These are phyloP conservation scores for maize (Zea mays) DNA, from an alignment of 176 grass and related monocot species.

Conservation along the genomic window DNA sequence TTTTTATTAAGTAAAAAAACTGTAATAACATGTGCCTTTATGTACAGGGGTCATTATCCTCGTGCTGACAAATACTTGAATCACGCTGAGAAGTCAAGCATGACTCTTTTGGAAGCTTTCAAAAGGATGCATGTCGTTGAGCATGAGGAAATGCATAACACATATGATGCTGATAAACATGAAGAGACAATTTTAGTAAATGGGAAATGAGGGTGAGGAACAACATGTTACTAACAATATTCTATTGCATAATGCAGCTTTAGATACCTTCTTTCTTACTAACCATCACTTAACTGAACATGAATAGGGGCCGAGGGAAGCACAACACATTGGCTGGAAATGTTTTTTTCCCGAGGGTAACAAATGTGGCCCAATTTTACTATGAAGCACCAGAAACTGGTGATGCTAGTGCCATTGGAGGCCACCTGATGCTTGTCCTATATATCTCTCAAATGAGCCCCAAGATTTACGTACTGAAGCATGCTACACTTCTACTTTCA, in stretches of 20 bases:
- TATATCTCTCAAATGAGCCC: too few species aligned
- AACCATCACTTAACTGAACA: slow-evolving; percentile 31
- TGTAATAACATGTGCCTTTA: slow-evolving; percentile 23
- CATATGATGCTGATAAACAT: slow-evolving; percentile 63
- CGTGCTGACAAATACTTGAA: slow-evolving; percentile 70
- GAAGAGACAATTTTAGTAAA: slow-evolving; percentile 75
- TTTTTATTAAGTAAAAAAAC: slow-evolving; percentile 14
- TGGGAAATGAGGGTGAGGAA: slow-evolving; percentile 89
- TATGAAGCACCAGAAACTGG: neutral
- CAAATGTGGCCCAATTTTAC: neutral
- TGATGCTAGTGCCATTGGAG: slow-evolving; percentile 20
- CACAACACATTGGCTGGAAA: slow-evolving; percentile 1
- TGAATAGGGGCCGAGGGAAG: slow-evolving; percentile 31
- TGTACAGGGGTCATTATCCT: slow-evolving; percentile 66
- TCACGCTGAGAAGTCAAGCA: slow-evolving; percentile 56
- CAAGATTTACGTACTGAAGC: too few species aligned
- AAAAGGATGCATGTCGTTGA: slow-evolving; percentile 80
- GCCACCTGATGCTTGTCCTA: slow-evolving; percentile 11
- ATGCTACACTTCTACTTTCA: slow-evolving; percentile 4
- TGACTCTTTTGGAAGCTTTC: slow-evolving; percentile 82
- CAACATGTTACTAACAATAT: slow-evolving; percentile 72
- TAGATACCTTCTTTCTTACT: neutral
- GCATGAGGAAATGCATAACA: slow-evolving; percentile 57
- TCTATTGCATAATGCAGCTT: neutral
- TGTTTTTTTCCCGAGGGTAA: neutral